A percentile compares a stretch with the other conserved stretches of the same genome.
Conservation (phyloP, 495 filamentous ascomycete genomes). For the Neurospora intermedia region DNA sequence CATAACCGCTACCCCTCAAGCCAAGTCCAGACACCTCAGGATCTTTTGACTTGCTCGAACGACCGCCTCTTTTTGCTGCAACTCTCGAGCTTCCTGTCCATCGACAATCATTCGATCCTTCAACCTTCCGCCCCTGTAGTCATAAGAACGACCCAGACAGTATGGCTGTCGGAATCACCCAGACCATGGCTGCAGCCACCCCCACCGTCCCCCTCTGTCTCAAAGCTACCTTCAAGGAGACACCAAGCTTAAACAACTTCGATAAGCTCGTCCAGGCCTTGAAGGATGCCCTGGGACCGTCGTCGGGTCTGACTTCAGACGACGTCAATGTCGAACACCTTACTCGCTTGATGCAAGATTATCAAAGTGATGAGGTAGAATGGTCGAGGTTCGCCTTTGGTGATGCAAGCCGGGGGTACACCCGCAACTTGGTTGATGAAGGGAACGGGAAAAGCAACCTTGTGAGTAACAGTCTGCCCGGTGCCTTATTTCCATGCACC, state of each 20-base stretch:
- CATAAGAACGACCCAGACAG: not conserved
- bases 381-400: constrained; percentile 64
- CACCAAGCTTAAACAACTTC: constrained; percentile 38
- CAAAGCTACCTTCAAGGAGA: not conserved
- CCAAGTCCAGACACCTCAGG: not conserved
- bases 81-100: not conserved
- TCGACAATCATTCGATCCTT: not conserved
- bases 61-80: not conserved
- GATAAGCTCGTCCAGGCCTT: constrained; percentile 65
- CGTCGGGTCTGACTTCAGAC: constrained; percentile 66
- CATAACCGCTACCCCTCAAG: not conserved
- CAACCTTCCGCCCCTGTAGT: not conserved
- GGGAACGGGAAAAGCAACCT: constrained; percentile 89
- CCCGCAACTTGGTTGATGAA: constrained; percentile 79
- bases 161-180: constrained; percentile 19
- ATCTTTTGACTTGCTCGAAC: not conserved
- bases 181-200: constrained; percentile 1
- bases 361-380: constrained; percentile 52
- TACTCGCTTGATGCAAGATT: constrained; percentile 56
- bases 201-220: not conserved
- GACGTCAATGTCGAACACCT: constrained; percentile 66
- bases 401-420: constrained; percentile 59
- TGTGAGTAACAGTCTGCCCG: constrained; percentile 33
- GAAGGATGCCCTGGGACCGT: constrained; percentile 59
- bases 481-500: not conserved